phyloP scores from a whole-genome alignment of 176 grass and related monocot genomes.

The Juncus inflexus region DNA sequence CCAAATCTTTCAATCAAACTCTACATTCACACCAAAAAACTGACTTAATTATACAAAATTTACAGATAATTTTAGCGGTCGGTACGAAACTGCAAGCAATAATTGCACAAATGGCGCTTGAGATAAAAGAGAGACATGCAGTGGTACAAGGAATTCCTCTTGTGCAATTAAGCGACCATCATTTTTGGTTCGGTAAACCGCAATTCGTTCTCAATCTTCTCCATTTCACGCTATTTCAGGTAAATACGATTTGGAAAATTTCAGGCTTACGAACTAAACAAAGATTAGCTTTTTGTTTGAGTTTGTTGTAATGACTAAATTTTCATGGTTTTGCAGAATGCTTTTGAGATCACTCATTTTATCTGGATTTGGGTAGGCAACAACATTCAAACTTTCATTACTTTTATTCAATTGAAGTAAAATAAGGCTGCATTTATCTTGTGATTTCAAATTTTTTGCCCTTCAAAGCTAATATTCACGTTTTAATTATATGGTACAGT shows the following conservation, averaged over 20 bases:
- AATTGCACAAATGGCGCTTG: conserved; percentile 87
- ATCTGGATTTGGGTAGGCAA: conserved; percentile 83
- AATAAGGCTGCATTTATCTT: no score
- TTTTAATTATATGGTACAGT: conserved; percentile 38
- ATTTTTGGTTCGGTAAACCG: conserved; percentile 82
- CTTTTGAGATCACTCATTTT: conserved; percentile 91
- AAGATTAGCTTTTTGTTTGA: not conserved
- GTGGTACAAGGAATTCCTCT: conserved; percentile 96
- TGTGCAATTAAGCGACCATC: conserved; percentile 82
- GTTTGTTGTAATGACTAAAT: conserved; percentile 4
- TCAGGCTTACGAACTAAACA: not conserved
- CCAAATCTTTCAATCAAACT: not conserved
- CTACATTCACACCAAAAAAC: not conserved
- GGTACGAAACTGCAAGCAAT: conserved; percentile 96
- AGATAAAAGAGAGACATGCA: conserved; percentile 92
- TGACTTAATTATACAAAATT: not conserved
- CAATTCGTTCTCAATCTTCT: conserved; percentile 80
- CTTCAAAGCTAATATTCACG: no score
- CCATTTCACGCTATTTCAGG: conserved; percentile 92
- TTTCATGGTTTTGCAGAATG: conserved; percentile 54
- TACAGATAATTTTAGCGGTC: conserved; percentile 72
- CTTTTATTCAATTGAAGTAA: not conserved
- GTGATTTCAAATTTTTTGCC: no score
- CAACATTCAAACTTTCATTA: conserved; percentile 1
- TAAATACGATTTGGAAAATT: not conserved